Conservation (phyloP, 129 eudicot genomes). For the Oenanthe sinensis region DNA sequence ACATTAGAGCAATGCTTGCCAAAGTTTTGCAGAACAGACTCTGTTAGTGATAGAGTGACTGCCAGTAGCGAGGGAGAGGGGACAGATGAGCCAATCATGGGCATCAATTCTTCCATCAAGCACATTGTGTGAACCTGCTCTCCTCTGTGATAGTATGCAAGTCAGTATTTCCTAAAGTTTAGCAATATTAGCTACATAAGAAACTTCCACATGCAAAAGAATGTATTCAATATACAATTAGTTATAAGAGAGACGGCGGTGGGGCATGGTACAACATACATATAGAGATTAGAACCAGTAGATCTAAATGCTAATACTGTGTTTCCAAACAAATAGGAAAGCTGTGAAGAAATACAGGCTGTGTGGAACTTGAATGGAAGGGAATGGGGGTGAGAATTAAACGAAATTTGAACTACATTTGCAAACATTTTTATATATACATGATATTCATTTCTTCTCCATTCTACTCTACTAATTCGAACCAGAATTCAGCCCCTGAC, state of each 20-base stretch:
- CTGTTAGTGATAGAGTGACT: conserved; percentile 61
- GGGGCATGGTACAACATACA: too few relatives aligned
- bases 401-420: too few relatives aligned
- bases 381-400: too few relatives aligned
- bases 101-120: conserved; percentile 78
- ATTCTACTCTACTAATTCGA: too few relatives aligned
- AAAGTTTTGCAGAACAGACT: conserved; percentile 56
- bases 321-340: too few relatives aligned
- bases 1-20: conserved; percentile 53
- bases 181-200: conserved; percentile 10
- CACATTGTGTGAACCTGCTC: conserved; percentile 81
- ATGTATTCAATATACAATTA: background rate
- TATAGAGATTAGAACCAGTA: background rate
- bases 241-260: too few relatives aligned
- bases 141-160: conserved; percentile 48
- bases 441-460: too few relatives aligned
- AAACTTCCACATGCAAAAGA: conserved; percentile 3
- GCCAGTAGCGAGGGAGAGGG: conserved; percentile 80
- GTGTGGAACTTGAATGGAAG: too few relatives aligned
- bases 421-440: too few relatives aligned
- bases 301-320: too few relatives aligned
- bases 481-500: too few relatives aligned
- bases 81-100: conserved; percentile 66
- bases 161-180: conserved; percentile 23
- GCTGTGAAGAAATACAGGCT: too few relatives aligned